phyloP scores from a whole-genome alignment of 495 filamentous ascomycete genomes.

The Xylaria castorea region DNA sequence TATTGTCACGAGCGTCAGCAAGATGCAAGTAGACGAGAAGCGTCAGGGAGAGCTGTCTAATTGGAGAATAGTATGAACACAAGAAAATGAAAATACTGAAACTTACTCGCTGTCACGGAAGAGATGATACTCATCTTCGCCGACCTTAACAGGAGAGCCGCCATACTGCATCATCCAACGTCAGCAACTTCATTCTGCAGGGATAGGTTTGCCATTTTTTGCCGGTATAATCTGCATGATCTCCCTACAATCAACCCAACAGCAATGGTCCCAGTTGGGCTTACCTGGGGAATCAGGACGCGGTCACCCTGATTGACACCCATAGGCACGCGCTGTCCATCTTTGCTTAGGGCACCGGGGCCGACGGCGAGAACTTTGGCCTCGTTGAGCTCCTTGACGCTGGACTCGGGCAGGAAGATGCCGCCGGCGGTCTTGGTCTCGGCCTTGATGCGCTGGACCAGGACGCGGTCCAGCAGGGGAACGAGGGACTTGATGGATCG shows the following conservation, averaged over 20 bases:
- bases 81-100: background rate
- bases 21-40: background rate
- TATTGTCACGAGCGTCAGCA: slow-evolving; percentile 40
- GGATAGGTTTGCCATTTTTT: background rate
- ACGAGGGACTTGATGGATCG: slow-evolving; percentile 95
- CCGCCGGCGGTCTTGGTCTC: slow-evolving; percentile 94
- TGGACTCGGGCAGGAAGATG: slow-evolving; percentile 96
- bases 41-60: background rate
- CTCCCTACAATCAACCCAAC: slow-evolving; percentile 4
- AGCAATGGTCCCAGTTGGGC: slow-evolving; percentile 30
- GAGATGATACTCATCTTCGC: slow-evolving; percentile 93
- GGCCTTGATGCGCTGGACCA: slow-evolving; percentile 97
- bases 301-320: slow-evolving; percentile 85
- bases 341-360: slow-evolving; percentile 82
- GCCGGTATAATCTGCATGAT: slow-evolving; percentile 1
- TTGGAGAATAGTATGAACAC: background rate
- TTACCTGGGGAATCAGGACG: slow-evolving; percentile 95
- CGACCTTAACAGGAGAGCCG: slow-evolving; percentile 94
- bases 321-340: slow-evolving; percentile 84
- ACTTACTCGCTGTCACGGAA: slow-evolving; percentile 97
- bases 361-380: slow-evolving; percentile 94
- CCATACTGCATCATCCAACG: slow-evolving; percentile 70
- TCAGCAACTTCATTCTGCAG: slow-evolving; percentile 39
- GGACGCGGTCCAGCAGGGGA: slow-evolving; percentile 96
- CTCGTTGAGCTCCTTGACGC: slow-evolving; percentile 98